Evolutionary conservation across 1,284 basidiomycete species (phyloP).

Genomic region (Sutorius eximius): DNA sequence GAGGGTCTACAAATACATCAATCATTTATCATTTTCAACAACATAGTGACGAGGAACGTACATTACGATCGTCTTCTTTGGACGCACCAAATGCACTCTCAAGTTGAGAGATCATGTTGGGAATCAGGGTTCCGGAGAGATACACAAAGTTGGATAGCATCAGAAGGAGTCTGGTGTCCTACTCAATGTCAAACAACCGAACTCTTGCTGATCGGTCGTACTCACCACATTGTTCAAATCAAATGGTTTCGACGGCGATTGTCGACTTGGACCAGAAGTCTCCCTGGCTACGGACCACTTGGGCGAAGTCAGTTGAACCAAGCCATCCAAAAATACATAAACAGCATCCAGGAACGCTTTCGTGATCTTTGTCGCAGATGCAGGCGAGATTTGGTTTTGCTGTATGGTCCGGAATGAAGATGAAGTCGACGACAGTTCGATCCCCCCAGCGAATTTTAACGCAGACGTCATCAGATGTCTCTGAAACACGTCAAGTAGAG

Average conservation of each 20-base stretch:
- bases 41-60: slow-evolving; percentile 30
- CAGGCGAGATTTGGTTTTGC: slow-evolving; percentile 57
- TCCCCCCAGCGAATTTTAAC: slow-evolving; percentile 82
- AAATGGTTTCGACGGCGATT: slow-evolving; percentile 14
- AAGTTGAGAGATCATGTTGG: slow-evolving; percentile 79
- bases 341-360: slow-evolving; percentile 87
- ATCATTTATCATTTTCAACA: slow-evolving; percentile 6
- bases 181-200: slow-evolving; percentile 8
- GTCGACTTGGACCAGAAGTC: slow-evolving; percentile 17
- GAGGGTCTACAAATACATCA: slow-evolving; percentile 52
- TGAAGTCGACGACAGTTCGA: slow-evolving; percentile 53
- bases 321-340: slow-evolving; percentile 88
- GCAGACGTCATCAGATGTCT: slow-evolving; percentile 76
- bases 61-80: slow-evolving; percentile 75
- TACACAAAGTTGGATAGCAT: slow-evolving; percentile 90
- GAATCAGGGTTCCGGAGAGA: slow-evolving; percentile 70
- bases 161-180: slow-evolving; percentile 88
- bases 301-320: slow-evolving; percentile 81
- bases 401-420: slow-evolving; percentile 48
- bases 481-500: slow-evolving; percentile 82
- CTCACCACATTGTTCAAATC: slow-evolving; percentile 65
- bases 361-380: slow-evolving; percentile 72
- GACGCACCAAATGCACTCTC: slow-evolving; percentile 76
- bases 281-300: slow-evolving; percentile 54
- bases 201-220: slow-evolving; percentile 10